Evolutionary conservation across 176 grass and related monocot genomes (phyloP).

Genomic region (Poa annua): DNA sequence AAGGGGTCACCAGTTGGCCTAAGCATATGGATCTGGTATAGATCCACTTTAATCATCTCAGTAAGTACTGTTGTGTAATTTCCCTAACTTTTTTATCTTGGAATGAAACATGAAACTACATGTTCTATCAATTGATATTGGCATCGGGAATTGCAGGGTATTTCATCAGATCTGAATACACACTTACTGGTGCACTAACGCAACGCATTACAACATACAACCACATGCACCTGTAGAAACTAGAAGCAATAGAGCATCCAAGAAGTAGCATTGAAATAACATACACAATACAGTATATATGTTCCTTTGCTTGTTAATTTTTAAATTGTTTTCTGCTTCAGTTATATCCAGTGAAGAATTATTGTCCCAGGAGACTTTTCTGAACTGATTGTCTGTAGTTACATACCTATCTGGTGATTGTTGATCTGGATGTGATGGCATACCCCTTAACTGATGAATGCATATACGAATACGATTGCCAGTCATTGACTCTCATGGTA

Average conservation of each 20-base stretch:
- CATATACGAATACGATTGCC: not conserved
- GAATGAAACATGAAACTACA: not conserved
- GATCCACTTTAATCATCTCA: not conserved
- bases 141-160: not conserved
- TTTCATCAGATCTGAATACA: not conserved
- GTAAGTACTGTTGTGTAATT: not conserved
- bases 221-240: not conserved
- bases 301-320: slow-evolving; percentile 5
- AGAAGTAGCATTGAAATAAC: slow-evolving; percentile 1
- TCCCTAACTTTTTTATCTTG: not conserved
- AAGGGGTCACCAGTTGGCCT: not conserved
- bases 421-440: not conserved
- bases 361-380: slow-evolving; percentile 1
- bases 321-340: slow-evolving; percentile 4
- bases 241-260: not conserved
- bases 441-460: not conserved
- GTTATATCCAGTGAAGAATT: not conserved
- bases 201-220: not conserved
- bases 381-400: not conserved
- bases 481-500: not conserved
- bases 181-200: not conserved
- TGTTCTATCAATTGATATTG: not conserved
- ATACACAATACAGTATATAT: slow-evolving; percentile 9
- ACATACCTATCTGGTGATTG: not conserved
- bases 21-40: not conserved